A percentile compares a stretch with the other conserved stretches of the same genome.
These are phyloP conservation scores for Epicoccum nigrum DNA, from an alignment of 2,329 filamentous ascomycete genomes.

Conservation along the genomic window DNA sequence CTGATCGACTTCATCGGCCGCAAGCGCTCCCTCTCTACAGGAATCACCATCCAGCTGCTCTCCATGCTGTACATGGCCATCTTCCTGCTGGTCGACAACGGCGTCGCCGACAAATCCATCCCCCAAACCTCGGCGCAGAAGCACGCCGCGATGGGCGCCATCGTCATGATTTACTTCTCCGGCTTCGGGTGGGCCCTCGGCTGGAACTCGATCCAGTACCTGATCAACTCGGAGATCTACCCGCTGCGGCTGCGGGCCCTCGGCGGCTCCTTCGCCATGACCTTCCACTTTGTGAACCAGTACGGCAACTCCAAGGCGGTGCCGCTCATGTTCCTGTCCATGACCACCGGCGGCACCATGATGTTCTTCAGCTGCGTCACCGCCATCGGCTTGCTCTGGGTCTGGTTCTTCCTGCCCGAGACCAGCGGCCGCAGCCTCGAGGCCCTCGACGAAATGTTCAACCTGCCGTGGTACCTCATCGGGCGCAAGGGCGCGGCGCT, in stretches of 20 bases:
- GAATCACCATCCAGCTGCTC: constrained; percentile 56
- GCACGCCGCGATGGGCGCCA: constrained; percentile 67
- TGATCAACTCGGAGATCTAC: constrained; percentile 79
- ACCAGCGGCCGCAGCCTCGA: constrained; percentile 68
- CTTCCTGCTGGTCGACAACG: constrained; percentile 64
- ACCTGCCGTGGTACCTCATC: constrained; percentile 76
- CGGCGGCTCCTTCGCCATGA: constrained; percentile 75
- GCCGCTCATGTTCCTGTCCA: constrained; percentile 72
- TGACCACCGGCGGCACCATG: constrained; percentile 71
- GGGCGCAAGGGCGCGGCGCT: constrained; percentile 55
- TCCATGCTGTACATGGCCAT: constrained; percentile 63
- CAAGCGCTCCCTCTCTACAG: constrained; percentile 62
- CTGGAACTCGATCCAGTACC: constrained; percentile 80
- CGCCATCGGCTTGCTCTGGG: constrained; percentile 70
- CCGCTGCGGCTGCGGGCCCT: constrained; percentile 75
- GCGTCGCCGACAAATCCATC: constrained; percentile 58
- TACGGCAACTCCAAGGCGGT: constrained; percentile 77
- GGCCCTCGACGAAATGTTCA: constrained; percentile 74
- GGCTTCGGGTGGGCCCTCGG: constrained; percentile 50
- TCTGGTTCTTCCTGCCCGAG: constrained; percentile 75
- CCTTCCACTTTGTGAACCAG: constrained; percentile 78
- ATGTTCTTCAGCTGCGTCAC: constrained; percentile 76
- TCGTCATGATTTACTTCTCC: constrained; percentile 67
- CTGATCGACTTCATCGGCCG: constrained; percentile 80
- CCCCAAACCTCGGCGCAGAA: constrained; percentile 57